Evolutionary conservation across 2,329 filamentous ascomycete species (phyloP).

Genomic region (Hymenoscyphus albidus): DNA sequence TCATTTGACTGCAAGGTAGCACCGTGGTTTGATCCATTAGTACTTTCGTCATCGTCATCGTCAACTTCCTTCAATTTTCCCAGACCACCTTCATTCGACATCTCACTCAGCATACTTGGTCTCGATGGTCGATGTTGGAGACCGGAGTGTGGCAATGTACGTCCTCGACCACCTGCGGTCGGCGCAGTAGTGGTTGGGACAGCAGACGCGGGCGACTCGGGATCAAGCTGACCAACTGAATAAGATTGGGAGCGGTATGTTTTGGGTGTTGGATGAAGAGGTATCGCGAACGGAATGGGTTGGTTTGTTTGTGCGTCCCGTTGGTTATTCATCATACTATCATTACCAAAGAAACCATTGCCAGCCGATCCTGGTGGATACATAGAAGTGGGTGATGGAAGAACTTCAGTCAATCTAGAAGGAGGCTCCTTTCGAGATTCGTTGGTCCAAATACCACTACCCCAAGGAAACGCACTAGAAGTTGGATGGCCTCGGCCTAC

Average conservation of each 20-base stretch:
- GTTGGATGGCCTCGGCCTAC: slow-evolving; percentile 45
- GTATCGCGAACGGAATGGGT: slow-evolving; percentile 82
- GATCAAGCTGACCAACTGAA: slow-evolving; percentile 85
- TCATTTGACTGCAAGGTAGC: slow-evolving; percentile 51
- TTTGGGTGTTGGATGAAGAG: slow-evolving; percentile 84
- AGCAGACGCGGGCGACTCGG: slow-evolving; percentile 45
- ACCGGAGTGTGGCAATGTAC: slow-evolving; percentile 55
- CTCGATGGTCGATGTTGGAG: slow-evolving; percentile 79
- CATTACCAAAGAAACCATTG: slow-evolving; percentile 43
- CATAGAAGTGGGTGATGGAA: slow-evolving; percentile 68
- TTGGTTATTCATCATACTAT: slow-evolving; percentile 43
- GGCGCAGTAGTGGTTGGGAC: slow-evolving; percentile 23
- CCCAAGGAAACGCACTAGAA: slow-evolving; percentile 60
- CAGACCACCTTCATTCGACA: slow-evolving; percentile 61
- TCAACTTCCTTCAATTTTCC: slow-evolving; percentile 69
- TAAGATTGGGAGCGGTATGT: slow-evolving; percentile 95
- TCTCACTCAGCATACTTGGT: slow-evolving; percentile 71
- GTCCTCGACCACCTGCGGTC: slow-evolving; percentile 29
- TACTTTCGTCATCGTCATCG: slow-evolving; percentile 58
- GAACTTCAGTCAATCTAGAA: slow-evolving; percentile 67
- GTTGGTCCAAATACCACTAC: slow-evolving; percentile 77
- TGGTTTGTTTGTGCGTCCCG: slow-evolving; percentile 52
- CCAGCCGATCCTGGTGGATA: slow-evolving; percentile 43
- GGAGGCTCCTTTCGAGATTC: slow-evolving; percentile 73
- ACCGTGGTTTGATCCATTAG: slow-evolving; percentile 52